Evolutionary conservation across 345 rosid genomes (phyloP).

Genomic region (Corchorus olitorius): DNA sequence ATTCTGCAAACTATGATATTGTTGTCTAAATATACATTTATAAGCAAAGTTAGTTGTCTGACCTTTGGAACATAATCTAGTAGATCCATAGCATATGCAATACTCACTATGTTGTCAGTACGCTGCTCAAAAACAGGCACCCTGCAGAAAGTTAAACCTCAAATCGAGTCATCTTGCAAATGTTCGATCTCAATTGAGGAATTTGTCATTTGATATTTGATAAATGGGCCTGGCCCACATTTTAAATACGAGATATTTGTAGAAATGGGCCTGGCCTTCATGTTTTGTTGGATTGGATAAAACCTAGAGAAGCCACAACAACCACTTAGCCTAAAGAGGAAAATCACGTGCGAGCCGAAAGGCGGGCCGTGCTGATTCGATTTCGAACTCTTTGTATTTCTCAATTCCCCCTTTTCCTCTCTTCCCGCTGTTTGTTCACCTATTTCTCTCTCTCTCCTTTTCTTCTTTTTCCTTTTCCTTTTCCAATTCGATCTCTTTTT

Average conservation of each 20-base stretch:
- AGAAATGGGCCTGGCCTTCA: not conserved
- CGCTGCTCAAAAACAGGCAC: slow-evolving; percentile 99
- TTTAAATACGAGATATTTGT: not conserved
- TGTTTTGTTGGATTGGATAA: not conserved
- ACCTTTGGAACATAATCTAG: slow-evolving; percentile 94
- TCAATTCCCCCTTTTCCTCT: not conserved
- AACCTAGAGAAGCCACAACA: not conserved
- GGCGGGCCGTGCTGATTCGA: slow-evolving; percentile 31
- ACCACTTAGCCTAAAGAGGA: too few relatives aligned
- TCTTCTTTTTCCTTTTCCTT: not conserved
- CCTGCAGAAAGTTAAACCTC: slow-evolving; percentile 52
- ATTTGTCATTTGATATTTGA: too few relatives aligned
- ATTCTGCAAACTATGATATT: slow-evolving; percentile 7
- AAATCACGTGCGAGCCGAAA: slow-evolving; percentile 21
- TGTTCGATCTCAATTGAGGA: too few relatives aligned
- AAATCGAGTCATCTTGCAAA: too few relatives aligned
- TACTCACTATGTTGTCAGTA: slow-evolving; percentile 91
- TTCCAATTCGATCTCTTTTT: not conserved
- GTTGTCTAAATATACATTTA: slow-evolving; percentile 30
- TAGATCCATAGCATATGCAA: slow-evolving; percentile 98
- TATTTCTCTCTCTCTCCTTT: not conserved
- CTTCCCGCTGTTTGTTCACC: slow-evolving; percentile 1
- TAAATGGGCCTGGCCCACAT: not conserved
- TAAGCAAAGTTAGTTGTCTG: slow-evolving; percentile 35
- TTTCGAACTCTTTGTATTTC: slow-evolving; percentile 24